Base-by-base conservation (phyloP, 2,329 filamentous ascomycete species). In the Colletotrichum acutatum region DNA sequence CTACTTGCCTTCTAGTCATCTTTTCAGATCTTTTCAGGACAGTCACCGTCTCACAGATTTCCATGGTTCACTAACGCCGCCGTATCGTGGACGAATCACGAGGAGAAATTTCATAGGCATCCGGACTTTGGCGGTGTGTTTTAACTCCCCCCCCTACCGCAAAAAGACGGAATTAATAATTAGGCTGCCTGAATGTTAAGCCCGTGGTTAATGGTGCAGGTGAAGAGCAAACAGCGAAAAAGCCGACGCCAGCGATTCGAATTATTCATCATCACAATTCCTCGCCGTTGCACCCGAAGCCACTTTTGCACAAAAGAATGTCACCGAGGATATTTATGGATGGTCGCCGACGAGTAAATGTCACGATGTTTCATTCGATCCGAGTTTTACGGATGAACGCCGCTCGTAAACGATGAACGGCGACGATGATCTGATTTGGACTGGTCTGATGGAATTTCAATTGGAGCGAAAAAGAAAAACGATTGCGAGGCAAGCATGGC, bases 101-200 rank as follows among this genome's bases (percentile, higher is more conserved):
- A 65, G 49, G 60, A n/a, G 53, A 24, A n/a, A 12, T 3, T 5
- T 22, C 22, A 22, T 61, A n/a, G 54, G 70, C 32, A 61, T 70
- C 57, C 71, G 60, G 66, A 70, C 49, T 70, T 73, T 70, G 66
- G 71, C 71, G 66, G 71, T 73, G 71, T 70, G 71, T 73, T 71
- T 70, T 62, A 65, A 61, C 66, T 65, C 56, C 34, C 56, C 34
- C 14, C 16, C 2, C 19, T 7, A 12, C 46, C 28, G 46, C 52
- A 49, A 37, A 30, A 34, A 37, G 59, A 61, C 71, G 66, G 71
- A 57, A 37, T 66, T 73, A 49, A 54, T 66, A 70, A 52, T 24
- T 34, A 46, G 53, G 71, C 60, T 72, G 66, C 71, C 71, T 70
- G 49, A 60, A 70, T 32, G n/a, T 8, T 8, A 46, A 69, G 61